phyloP scores from a whole-genome alignment of 1,284 basidiomycete genomes.

The Polyporus tsugae region DNA sequence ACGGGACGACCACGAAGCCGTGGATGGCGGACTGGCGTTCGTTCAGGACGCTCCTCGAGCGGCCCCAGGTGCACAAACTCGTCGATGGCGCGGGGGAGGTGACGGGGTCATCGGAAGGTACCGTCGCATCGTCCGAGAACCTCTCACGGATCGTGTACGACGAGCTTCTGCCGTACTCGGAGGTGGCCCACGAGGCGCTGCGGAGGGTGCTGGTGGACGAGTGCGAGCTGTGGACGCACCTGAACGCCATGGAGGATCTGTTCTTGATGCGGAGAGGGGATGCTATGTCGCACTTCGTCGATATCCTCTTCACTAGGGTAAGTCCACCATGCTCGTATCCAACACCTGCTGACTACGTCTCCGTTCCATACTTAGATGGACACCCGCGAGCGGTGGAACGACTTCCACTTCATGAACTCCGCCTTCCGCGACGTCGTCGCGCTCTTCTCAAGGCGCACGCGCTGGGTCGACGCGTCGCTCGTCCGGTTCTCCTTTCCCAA shows the following conservation, averaged over 20 bases:
- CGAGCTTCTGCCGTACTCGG: constrained; percentile 67
- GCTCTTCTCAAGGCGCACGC: constrained; percentile 45
- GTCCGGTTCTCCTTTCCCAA: constrained; percentile 71
- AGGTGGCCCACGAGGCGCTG: constrained; percentile 61
- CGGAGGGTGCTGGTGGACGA: constrained; percentile 71
- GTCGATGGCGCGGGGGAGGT: constrained; percentile 4
- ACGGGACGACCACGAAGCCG: constrained; percentile 10
- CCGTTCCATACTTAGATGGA: constrained; percentile 69
- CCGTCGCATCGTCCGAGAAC: constrained; percentile 57
- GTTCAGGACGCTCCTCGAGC: constrained; percentile 31
- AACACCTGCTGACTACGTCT: background rate
- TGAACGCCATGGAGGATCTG: constrained; percentile 76
- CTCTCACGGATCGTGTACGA: constrained; percentile 71
- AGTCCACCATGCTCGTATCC: constrained; percentile 22
- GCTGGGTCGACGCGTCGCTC: constrained; percentile 75
- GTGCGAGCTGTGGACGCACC: constrained; percentile 74
- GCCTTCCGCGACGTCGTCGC: constrained; percentile 76
- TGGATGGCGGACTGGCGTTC: constrained; percentile 46
- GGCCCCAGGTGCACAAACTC: background rate
- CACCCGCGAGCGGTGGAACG: constrained; percentile 72
- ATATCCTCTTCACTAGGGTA: constrained; percentile 78
- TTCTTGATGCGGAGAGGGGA: constrained; percentile 80
- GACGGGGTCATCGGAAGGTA: constrained; percentile 12
- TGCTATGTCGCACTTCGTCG: constrained; percentile 75
- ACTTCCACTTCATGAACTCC: constrained; percentile 86